Evolutionary conservation across 1,284 basidiomycete species (phyloP).

Genomic region (Rhizopogon parksii): DNA sequence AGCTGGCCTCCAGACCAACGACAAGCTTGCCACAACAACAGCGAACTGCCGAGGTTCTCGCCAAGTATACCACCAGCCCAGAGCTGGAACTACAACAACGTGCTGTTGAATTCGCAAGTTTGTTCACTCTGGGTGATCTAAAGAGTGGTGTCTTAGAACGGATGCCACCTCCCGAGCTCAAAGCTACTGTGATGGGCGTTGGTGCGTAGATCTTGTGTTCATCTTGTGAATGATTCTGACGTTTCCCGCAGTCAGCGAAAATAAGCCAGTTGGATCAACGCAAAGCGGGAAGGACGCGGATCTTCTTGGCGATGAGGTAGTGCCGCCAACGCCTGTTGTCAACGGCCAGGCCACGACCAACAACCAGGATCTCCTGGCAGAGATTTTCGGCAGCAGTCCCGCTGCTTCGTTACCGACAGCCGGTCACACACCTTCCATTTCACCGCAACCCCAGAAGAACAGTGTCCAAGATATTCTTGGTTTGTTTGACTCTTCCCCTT

Average conservation of each 20-base stretch:
- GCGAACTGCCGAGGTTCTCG: slow-evolving; percentile 71
- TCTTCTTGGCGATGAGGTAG: slow-evolving; percentile 70
- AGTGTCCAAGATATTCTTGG: slow-evolving; percentile 88
- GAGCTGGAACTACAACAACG: slow-evolving; percentile 96
- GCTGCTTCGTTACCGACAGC: slow-evolving; percentile 35
- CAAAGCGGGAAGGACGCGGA: slow-evolving; percentile 72
- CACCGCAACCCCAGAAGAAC: slow-evolving; percentile 45
- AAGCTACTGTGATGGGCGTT: slow-evolving; percentile 87
- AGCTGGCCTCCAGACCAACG: slow-evolving; percentile 76
- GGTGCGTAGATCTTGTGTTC: slow-evolving; percentile 36
- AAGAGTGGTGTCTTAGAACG: slow-evolving; percentile 90
- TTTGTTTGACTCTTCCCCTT: slow-evolving; percentile 62
- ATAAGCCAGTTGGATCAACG: slow-evolving; percentile 89
- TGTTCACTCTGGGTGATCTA: slow-evolving; percentile 72
- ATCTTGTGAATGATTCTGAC: neutral
- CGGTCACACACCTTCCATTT: slow-evolving; percentile 33
- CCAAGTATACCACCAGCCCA: slow-evolving; percentile 73
- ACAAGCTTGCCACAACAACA: slow-evolving; percentile 65
- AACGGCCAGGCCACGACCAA: slow-evolving; percentile 50
- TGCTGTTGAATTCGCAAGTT: slow-evolving; percentile 87
- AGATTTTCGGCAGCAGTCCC: slow-evolving; percentile 76
- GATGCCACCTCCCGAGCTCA: slow-evolving; percentile 97
- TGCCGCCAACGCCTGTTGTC: slow-evolving; percentile 29
- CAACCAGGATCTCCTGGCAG: slow-evolving; percentile 86
- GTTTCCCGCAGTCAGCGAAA: slow-evolving; percentile 69